A percentile compares a stretch with the other conserved stretches of the same genome.
Conservation (phyloP, 139 green algal species). For the Chlorella sp. region DNA sequence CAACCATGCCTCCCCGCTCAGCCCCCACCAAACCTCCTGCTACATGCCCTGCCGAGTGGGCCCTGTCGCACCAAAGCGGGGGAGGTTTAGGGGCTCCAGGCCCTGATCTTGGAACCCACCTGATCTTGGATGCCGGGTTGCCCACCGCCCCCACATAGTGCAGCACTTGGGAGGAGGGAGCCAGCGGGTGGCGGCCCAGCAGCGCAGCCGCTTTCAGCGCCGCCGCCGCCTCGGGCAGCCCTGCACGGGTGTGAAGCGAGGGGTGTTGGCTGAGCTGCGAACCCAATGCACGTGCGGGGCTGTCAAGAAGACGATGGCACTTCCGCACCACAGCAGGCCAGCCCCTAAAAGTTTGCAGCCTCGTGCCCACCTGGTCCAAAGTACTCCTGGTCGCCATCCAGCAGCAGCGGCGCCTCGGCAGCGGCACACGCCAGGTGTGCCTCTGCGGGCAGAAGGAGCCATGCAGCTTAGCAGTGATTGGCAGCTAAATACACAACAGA, state of each 20-base stretch:
- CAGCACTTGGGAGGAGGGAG: conserved; percentile 34
- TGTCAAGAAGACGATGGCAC: background rate
- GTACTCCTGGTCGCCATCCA: conserved; percentile 30
- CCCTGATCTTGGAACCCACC: conserved; percentile 14
- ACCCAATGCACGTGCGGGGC: too few relatives aligned
- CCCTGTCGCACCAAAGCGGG: too few relatives aligned
- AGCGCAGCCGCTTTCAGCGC: conserved; percentile 19
- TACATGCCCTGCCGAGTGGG: too few relatives aligned
- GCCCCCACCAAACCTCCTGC: too few relatives aligned
- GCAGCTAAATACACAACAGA: too few relatives aligned
- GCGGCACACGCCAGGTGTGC: conserved; percentile 88
- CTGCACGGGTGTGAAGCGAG: background rate
- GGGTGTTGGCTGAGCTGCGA: background rate
- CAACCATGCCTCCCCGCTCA: too few relatives aligned
- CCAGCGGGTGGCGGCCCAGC: conserved; percentile 57
- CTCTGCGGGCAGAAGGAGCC: background rate
- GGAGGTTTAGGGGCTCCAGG: too few relatives aligned
- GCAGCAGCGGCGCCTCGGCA: conserved; percentile 70
- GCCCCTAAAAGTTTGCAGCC: too few relatives aligned
- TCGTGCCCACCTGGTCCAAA: conserved; percentile 27
- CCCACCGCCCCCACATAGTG: conserved; percentile 66
- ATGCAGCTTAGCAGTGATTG: background rate
- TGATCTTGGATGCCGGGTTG: conserved; percentile 48
- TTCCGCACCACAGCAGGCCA: background rate
- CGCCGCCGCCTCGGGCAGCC: background rate